Conservation (phyloP, 306 rosid species). For the Notholithocarpus densiflorus region DNA sequence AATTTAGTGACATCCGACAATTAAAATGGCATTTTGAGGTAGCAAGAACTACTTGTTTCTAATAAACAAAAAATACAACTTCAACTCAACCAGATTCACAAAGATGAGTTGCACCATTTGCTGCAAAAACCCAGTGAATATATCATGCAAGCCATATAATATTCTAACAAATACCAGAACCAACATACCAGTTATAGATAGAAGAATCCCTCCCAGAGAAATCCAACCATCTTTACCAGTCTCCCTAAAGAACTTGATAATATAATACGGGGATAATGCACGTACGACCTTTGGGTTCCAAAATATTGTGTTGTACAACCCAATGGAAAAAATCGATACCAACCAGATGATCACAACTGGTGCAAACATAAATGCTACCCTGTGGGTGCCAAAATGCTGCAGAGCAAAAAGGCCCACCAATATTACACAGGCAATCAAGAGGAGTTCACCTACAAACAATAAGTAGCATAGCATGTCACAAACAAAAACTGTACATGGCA, state of each 20-base stretch:
- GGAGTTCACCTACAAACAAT: slow-evolving; percentile 54
- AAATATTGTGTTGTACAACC: slow-evolving; percentile 62
- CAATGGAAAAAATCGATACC: slow-evolving; percentile 65
- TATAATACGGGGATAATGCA: slow-evolving; percentile 70
- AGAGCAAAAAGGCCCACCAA: slow-evolving; percentile 86
- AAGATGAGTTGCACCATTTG: slow-evolving; percentile 12
- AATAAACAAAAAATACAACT: slow-evolving; percentile 4
- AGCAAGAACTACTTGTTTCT: not conserved
- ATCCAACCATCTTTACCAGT: slow-evolving; percentile 87
- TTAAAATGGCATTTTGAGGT: not conserved
- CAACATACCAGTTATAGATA: slow-evolving; percentile 75
- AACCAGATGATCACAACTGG: slow-evolving; percentile 75
- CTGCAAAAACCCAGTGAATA: slow-evolving; percentile 12
- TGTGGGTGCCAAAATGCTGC: slow-evolving; percentile 86
- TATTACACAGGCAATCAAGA: slow-evolving; percentile 75
- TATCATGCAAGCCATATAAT: slow-evolving; percentile 1
- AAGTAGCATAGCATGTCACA: slow-evolving; percentile 11
- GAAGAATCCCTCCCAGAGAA: slow-evolving; percentile 87
- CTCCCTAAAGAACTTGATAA: slow-evolving; percentile 55
- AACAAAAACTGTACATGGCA: slow-evolving; percentile 1
- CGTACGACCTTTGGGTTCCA: slow-evolving; percentile 69
- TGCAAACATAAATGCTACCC: slow-evolving; percentile 78
- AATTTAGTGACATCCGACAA: not conserved
- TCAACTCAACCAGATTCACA: slow-evolving; percentile 9
- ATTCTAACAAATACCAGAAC: slow-evolving; percentile 8